Conservation (phyloP, 352 stramenopile species). For the Globisporangium carolinianum region DNA sequence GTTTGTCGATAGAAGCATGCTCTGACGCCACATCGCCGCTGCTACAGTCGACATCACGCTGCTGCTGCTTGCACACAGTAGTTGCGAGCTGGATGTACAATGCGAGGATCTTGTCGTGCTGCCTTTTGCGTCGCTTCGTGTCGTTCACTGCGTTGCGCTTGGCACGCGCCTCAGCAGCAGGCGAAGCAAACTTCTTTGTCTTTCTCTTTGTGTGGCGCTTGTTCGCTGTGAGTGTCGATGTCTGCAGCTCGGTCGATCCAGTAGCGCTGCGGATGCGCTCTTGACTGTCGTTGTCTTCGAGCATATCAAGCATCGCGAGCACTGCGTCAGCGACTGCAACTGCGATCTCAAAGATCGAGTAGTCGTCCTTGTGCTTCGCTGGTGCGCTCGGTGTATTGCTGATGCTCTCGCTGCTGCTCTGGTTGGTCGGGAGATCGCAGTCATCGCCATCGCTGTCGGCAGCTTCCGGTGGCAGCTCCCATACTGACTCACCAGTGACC, state of each 20-base stretch:
- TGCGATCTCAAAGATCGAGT: constrained; percentile 32
- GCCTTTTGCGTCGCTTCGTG: constrained; percentile 33
- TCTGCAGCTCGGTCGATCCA: background rate
- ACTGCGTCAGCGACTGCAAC: constrained; percentile 40
- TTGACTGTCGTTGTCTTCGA: constrained; percentile 14
- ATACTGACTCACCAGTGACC: constrained; percentile 55
- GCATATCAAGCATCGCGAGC: constrained; percentile 26
- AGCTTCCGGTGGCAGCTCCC: constrained; percentile 48
- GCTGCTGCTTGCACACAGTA: background rate
- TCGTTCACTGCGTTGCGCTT: constrained; percentile 35
- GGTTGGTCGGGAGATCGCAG: too few species aligned
- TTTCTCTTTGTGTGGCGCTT: constrained; percentile 18
- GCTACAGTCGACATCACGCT: background rate
- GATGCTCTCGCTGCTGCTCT: background rate
- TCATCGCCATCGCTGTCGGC: constrained; percentile 11
- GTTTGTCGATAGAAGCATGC: background rate
- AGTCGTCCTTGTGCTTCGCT: constrained; percentile 9
- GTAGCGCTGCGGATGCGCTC: background rate
- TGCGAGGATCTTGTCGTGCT: constrained; percentile 20
- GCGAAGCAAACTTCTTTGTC: constrained; percentile 39
- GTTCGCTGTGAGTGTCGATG: constrained; percentile 1
- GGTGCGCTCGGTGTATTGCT: background rate
- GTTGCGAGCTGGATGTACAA: constrained; percentile 35
- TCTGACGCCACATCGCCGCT: background rate
- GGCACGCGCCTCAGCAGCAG: constrained; percentile 38